Evolutionary conservation across 2,329 filamentous ascomycete species (phyloP).

Genomic region (Aspergillus japonicus): DNA sequence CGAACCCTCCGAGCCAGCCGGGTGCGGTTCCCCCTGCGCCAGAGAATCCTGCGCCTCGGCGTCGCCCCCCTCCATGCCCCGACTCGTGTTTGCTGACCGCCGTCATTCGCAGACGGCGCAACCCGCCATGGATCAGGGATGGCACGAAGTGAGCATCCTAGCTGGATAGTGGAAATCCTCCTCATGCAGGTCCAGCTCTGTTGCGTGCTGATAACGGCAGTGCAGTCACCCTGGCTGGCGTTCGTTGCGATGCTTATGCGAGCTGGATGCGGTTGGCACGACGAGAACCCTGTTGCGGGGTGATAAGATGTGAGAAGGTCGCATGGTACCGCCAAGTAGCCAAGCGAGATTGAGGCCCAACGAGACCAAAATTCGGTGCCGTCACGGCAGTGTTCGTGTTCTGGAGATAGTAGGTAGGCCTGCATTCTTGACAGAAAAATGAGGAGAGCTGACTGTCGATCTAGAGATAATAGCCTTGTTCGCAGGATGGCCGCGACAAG

Average conservation of each 20-base stretch:
- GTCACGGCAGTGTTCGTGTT: neutral
- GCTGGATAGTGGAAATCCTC: neutral
- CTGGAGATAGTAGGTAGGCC: neutral
- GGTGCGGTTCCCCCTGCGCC: neutral
- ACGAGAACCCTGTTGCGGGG: neutral
- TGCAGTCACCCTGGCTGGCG: neutral
- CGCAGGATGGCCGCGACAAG: neutral
- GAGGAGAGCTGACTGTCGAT: neutral
- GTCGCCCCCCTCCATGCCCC: neutral
- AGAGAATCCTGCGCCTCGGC: neutral
- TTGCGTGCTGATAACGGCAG: neutral
- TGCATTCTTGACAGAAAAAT: neutral
- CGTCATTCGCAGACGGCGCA: neutral
- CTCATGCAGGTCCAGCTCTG: neutral
- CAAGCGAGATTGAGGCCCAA: neutral
- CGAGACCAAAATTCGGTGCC: neutral
- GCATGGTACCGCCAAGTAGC: neutral
- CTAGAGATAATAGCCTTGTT: neutral
- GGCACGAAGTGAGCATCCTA: neutral
- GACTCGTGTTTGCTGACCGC: neutral
- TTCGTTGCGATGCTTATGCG: neutral
- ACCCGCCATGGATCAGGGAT: neutral
- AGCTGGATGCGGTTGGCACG: neutral
- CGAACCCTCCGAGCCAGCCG: conserved; percentile 1
- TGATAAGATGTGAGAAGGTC: neutral